phyloP scores from a whole-genome alignment of 1,139 yeast genomes.

The Pichia sp. region DNA sequence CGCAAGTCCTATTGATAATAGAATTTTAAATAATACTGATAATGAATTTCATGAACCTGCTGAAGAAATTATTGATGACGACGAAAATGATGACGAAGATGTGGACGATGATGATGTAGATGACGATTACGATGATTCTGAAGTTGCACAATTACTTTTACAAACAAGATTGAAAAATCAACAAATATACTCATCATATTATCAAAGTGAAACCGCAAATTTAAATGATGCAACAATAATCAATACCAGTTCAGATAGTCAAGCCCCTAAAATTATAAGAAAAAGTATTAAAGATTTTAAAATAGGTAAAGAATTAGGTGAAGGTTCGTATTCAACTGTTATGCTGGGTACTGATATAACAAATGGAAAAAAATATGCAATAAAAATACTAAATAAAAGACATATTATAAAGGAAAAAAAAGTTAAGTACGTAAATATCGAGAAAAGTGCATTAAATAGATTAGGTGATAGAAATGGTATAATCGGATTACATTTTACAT shows the following conservation, averaged over 20 bases:
- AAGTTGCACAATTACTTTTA: constrained; percentile 10
- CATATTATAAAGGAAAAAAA: constrained; percentile 75
- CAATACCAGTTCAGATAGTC: background rate
- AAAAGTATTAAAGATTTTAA: constrained; percentile 63
- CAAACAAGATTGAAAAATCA: constrained; percentile 8
- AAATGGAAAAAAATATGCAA: constrained; percentile 57
- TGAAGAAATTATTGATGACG: background rate
- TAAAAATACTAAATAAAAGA: constrained; percentile 65
- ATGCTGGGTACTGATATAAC: constrained; percentile 58
- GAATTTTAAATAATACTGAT: background rate
- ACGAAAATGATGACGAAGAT: constrained; percentile 15
- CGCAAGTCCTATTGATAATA: background rate
- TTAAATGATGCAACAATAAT: constrained; percentile 10
- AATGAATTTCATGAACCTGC: background rate
- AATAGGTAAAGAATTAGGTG: constrained; percentile 68
- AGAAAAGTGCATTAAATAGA: constrained; percentile 66
- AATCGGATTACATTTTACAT: constrained; percentile 67
- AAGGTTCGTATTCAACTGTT: constrained; percentile 78
- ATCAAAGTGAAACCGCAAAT: background rate
- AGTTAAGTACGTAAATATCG: constrained; percentile 73
- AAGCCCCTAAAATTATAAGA: constrained; percentile 35
- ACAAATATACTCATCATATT: constrained; percentile 1
- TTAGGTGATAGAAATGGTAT: constrained; percentile 64
- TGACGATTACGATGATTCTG: constrained; percentile 13
- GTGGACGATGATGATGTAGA: too few relatives aligned